Evolutionary conservation across 179 eudicot species (phyloP), one percentile per base, ranked within the genome.

Genomic region (Spergularia azorica): DNA sequence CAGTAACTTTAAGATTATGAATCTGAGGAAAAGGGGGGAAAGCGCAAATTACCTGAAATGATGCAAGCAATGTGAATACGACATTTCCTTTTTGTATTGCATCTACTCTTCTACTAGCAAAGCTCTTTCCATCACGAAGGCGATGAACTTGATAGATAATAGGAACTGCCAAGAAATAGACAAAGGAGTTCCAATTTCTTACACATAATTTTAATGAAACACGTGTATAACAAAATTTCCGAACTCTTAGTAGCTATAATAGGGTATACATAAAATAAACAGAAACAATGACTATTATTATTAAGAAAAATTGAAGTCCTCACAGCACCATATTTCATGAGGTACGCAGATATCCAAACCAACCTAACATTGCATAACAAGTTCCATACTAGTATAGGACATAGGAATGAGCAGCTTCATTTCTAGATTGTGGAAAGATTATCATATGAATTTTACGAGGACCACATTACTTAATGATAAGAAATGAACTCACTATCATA

Each of bases 121-220:
- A 93, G 79, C 94, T 93, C 68, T 88, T 93, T 52, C 99, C 99
- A 88, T 93, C 99, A 85, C 95, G 94, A 66, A 90, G 63, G 70
- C 95, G 97, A 72, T 91, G 87, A 79, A 95, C 99, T 78, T 91
- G 81, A 84, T 93, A 95, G 81, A 93, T 81, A 38, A 93, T 88
- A 79, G 99, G 99, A 79, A 90, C 99, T 95, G 90, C 84, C 85
- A 60, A 55, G 13, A 50, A 11, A 20, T 38, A 74, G 16, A 41
- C 12, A 62, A 60, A 5, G 26, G 54, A 71, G 65, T 10, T 54
- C 61, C 13, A 63, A 43, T 18, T 26, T 69, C 63, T 39, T 11
- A 66, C 50, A n/a, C 32, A 48, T 3, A 67, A 20, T 67, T 46
- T 46, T 6, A 76, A 38, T 0, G 39, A 59, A 56, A 60, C 18